phyloP scores from a whole-genome alignment of 371 early-diverging fungal genomes.

The Actinomortierella ambigua region DNA sequence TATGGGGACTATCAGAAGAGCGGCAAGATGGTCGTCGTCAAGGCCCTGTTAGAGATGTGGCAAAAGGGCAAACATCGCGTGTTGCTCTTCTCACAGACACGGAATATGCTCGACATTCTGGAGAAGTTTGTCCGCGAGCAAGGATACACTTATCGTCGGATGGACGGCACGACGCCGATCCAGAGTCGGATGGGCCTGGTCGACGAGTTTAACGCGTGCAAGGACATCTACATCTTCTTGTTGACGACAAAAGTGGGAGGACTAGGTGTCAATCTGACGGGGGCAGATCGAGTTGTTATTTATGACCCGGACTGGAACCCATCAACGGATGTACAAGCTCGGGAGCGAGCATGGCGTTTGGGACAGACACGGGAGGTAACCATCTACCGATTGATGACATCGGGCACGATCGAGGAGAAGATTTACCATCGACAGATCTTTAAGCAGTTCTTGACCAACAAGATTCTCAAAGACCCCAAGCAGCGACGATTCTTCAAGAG shows the following conservation, averaged over 20 bases:
- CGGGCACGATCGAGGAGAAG: constrained; percentile 98
- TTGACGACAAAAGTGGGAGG: constrained; percentile 98
- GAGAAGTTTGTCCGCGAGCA: constrained; percentile 66
- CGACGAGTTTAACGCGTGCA: constrained; percentile 83
- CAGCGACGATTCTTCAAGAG: constrained; percentile 87
- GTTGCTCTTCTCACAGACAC: constrained; percentile 95
- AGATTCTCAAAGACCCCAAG: constrained; percentile 92
- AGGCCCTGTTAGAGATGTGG: constrained; percentile 88
- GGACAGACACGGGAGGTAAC: constrained; percentile 93
- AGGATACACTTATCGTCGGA: constrained; percentile 75
- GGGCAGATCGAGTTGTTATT: constrained; percentile 95
- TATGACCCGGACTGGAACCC: constrained; percentile 99
- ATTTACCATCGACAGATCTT: constrained; percentile 98
- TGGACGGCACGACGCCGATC: constrained; percentile 97
- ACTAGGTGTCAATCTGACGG: constrained; percentile 94
- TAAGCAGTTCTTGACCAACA: constrained; percentile 95
- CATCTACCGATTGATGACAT: constrained; percentile 97
- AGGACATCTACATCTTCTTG: constrained; percentile 84
- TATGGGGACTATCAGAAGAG: constrained; percentile 73
- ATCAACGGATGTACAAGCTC: constrained; percentile 95
- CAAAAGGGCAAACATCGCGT: constrained; percentile 84
- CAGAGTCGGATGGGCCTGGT: constrained; percentile 81
- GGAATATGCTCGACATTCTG: constrained; percentile 96
- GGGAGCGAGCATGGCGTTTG: constrained; percentile 96
- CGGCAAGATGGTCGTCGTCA: constrained; percentile 91